Percentiles rank a stretch among this genome's conserved stretches.
These are phyloP conservation scores for Talaromyces sp. DNA, from an alignment of 2,329 filamentous ascomycete species.

Conservation along the genomic window DNA sequence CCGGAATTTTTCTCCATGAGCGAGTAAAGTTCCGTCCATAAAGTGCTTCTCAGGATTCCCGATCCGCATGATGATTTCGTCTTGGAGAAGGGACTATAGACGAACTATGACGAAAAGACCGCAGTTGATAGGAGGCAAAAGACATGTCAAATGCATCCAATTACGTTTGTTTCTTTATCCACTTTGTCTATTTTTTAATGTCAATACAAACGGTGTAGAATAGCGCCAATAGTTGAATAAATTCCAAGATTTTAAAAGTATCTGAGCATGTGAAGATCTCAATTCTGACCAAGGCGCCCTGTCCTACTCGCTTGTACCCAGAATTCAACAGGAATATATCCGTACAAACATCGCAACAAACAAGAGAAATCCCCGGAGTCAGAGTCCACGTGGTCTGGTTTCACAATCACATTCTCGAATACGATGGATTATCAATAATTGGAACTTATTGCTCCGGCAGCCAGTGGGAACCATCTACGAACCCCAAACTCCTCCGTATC, in stretches of 20 bases:
- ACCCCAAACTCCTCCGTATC: background rate
- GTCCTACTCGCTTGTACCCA: background rate
- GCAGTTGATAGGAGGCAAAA: background rate
- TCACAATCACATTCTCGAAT: constrained; percentile 11
- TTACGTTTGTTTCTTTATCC: background rate
- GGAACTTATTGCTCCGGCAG: background rate
- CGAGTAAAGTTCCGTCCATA: background rate
- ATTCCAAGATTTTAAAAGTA: background rate
- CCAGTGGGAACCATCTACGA: background rate
- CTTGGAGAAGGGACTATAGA: background rate
- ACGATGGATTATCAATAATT: background rate
- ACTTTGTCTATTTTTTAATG: background rate
- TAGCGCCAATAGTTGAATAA: background rate
- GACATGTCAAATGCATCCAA: constrained; percentile 1
- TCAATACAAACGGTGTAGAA: background rate
- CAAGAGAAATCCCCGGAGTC: background rate
- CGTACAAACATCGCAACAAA: background rate
- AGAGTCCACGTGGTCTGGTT: constrained; percentile 14
- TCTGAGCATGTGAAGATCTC: background rate
- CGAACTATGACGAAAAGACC: background rate
- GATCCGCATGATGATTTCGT: background rate
- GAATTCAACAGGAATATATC: background rate
- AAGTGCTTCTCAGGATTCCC: background rate
- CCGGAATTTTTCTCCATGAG: background rate
- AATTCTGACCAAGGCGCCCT: background rate